These are phyloP conservation scores for Tephrocybe sp. DNA, from an alignment of 768 basidiomycete species.

Conservation along the genomic window DNA sequence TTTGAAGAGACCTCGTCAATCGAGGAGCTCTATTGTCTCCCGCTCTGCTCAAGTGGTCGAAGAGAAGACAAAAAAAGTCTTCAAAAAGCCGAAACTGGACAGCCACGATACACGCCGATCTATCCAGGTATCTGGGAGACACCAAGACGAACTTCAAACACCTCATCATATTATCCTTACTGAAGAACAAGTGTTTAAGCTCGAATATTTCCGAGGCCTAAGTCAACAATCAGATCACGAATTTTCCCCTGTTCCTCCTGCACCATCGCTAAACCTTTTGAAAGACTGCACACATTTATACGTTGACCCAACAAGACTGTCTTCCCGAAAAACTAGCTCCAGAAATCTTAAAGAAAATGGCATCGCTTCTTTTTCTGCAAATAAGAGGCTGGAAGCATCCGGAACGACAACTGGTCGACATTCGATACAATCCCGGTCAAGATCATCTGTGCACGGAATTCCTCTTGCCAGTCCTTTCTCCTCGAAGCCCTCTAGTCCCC, in stretches of 20 bases:
- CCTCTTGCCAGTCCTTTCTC: slow-evolving; percentile 24
- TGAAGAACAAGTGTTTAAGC: slow-evolving; percentile 16
- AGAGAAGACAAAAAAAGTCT: neutral
- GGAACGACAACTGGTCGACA: neutral
- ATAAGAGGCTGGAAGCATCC: neutral
- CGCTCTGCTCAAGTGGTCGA: neutral
- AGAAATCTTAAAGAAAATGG: slow-evolving; percentile 24
- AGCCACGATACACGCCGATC: neutral
- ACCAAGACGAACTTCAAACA: slow-evolving; percentile 12
- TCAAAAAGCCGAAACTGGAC: slow-evolving; percentile 15
- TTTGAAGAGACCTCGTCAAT: slow-evolving; percentile 19
- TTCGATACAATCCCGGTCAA: slow-evolving; percentile 2
- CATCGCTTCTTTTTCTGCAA: slow-evolving; percentile 3
- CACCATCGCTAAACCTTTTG: neutral
- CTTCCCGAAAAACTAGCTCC: slow-evolving; percentile 17
- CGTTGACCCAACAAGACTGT: neutral
- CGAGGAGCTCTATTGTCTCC: slow-evolving; percentile 1
- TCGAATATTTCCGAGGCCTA: slow-evolving; percentile 15
- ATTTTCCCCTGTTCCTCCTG: slow-evolving; percentile 18
- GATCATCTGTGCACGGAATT: neutral
- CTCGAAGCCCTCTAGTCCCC: slow-evolving; percentile 19
- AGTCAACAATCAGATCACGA: slow-evolving; percentile 8
- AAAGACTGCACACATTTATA: neutral
- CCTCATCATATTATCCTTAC: slow-evolving; percentile 17
- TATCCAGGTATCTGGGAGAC: neutral